Percentiles rank a stretch among this genome's conserved stretches.
Evolutionary conservation across 2,329 filamentous ascomycete species (phyloP).

Genomic region (Bertia moriformis): DNA sequence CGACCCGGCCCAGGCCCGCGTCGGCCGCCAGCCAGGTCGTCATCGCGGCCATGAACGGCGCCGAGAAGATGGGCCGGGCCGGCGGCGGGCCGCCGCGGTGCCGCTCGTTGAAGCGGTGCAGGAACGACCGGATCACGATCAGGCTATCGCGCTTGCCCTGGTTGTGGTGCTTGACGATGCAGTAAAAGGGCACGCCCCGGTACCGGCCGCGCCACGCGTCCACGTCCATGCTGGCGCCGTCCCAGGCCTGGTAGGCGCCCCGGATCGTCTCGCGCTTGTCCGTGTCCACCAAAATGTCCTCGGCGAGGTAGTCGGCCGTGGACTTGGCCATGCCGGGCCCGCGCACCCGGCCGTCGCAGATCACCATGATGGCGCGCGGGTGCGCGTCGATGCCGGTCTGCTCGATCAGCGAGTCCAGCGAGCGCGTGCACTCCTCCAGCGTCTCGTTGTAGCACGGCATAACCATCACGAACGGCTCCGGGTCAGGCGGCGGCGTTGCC

Average conservation of each 20-base stretch:
- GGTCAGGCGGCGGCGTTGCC: slow-evolving; percentile 5
- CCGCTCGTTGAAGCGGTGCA: slow-evolving; percentile 30
- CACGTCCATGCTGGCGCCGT: slow-evolving; percentile 28
- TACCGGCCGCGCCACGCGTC: slow-evolving; percentile 26
- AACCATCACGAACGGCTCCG: slow-evolving; percentile 27
- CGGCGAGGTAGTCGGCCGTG: slow-evolving; percentile 27
- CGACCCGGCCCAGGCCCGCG: slow-evolving; percentile 21
- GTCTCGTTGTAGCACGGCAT: slow-evolving; percentile 35
- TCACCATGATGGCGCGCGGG: slow-evolving; percentile 26
- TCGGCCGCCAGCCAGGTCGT: slow-evolving; percentile 19
- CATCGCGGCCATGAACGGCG: slow-evolving; percentile 24
- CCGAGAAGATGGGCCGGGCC: slow-evolving; percentile 26
- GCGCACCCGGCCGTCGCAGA: slow-evolving; percentile 30
- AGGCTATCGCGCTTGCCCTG: slow-evolving; percentile 33
- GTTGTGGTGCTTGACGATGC: slow-evolving; percentile 31
- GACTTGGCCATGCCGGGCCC: slow-evolving; percentile 30
- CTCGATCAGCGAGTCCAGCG: slow-evolving; percentile 27
- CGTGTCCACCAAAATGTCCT: slow-evolving; percentile 27
- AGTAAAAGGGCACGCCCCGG: slow-evolving; percentile 27
- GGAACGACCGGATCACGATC: slow-evolving; percentile 30
- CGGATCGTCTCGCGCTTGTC: slow-evolving; percentile 15
- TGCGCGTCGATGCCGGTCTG: slow-evolving; percentile 26
- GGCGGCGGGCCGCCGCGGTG: slow-evolving; percentile 20
- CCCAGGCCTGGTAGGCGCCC: slow-evolving; percentile 28
- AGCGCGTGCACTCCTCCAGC: slow-evolving; percentile 23